A percentile compares a stretch with the other conserved stretches of the same genome.
Evolutionary conservation across 768 basidiomycete species (phyloP).

Genomic region (Clitopilus passeckerianus): DNA sequence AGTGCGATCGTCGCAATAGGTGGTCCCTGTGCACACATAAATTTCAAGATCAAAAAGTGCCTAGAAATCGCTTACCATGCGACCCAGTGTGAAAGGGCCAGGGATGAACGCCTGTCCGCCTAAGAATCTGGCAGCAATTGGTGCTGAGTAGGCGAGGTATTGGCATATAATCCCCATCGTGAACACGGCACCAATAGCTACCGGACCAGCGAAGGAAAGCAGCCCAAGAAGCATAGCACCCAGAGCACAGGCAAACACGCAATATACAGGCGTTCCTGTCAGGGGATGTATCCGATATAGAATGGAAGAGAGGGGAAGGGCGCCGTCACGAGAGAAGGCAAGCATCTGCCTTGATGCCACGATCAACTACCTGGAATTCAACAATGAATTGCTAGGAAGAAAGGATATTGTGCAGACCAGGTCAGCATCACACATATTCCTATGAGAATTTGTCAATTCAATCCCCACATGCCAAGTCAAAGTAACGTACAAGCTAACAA

Average conservation of each 20-base stretch:
- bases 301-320: constrained; percentile 47
- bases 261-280: constrained; percentile 53
- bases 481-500: constrained; percentile 27
- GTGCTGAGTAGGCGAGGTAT: constrained; percentile 17
- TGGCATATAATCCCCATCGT: constrained; percentile 39
- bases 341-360: constrained; percentile 13
- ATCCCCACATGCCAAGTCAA: neutral
- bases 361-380: neutral
- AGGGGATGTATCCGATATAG: constrained; percentile 49
- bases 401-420: neutral
- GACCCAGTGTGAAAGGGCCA: constrained; percentile 17
- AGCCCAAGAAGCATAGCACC: constrained; percentile 40
- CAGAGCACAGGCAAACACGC: constrained; percentile 47
- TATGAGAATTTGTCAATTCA: neutral
- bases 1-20: constrained; percentile 42
- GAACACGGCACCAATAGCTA: constrained; percentile 57
- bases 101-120: constrained; percentile 17
- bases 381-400: neutral
- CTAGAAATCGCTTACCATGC: constrained; percentile 8
- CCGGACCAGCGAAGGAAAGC: constrained; percentile 49
- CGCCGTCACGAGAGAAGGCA: constrained; percentile 36
- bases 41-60: neutral
- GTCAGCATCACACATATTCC: neutral
- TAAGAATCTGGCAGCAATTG: constrained; percentile 23
- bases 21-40: constrained; percentile 26